Conservation (phyloP, 768 basidiomycete species). For the Cystobasidium tubakii region DNA sequence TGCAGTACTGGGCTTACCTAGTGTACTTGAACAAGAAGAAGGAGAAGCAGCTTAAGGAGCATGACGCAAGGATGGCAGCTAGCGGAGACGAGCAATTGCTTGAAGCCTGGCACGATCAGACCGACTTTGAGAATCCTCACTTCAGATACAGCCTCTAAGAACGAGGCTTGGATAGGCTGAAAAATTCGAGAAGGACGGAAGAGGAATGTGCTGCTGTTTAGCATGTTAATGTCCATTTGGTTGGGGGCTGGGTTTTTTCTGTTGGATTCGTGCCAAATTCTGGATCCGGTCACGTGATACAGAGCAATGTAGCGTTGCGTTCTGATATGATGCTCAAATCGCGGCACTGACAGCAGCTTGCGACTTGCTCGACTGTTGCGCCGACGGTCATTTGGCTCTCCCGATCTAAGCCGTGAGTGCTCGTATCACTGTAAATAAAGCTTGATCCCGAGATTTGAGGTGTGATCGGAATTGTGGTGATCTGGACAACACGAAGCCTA, state of each 20-base stretch:
- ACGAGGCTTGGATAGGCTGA: neutral
- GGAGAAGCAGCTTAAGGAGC: constrained; percentile 37
- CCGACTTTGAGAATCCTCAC: constrained; percentile 42
- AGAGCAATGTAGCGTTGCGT: too few species aligned
- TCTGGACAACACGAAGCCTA: too few species aligned
- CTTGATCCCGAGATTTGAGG: too few species aligned
- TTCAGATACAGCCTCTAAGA: constrained; percentile 34
- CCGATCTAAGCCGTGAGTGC: too few species aligned
- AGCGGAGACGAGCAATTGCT: constrained; percentile 36
- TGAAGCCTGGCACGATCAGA: constrained; percentile 45
- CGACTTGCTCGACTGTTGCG: too few species aligned
- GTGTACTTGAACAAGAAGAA: constrained; percentile 45
- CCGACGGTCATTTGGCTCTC: too few species aligned
- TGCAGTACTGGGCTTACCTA: constrained; percentile 41
- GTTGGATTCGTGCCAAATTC: too few species aligned
- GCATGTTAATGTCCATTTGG: neutral
- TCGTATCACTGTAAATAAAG: too few species aligned
- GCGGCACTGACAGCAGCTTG: too few species aligned
- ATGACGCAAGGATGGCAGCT: constrained; percentile 32
- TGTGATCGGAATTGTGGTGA: too few species aligned
- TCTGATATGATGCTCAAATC: too few species aligned
- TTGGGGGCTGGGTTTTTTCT: neutral
- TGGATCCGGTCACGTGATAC: too few species aligned
- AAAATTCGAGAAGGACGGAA: neutral
- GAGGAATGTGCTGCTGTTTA: neutral